phyloP scores from a whole-genome alignment of 495 filamentous ascomycete genomes.

The Niebla homalea region DNA sequence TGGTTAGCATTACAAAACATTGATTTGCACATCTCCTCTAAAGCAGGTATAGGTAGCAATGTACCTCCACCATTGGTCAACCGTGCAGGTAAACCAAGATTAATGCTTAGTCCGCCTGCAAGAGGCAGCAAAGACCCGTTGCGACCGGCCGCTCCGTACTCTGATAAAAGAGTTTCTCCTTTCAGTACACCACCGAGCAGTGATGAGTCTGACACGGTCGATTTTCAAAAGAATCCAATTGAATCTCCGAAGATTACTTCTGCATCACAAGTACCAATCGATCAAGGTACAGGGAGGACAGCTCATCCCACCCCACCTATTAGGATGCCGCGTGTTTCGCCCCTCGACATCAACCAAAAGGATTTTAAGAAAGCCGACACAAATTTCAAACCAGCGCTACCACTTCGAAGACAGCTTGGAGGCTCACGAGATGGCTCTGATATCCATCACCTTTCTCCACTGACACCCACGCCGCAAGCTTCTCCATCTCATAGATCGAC shows the following conservation, averaged over 20 bases:
- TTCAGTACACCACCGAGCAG: constrained; percentile 85
- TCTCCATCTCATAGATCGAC: no score
- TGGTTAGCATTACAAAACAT: background rate
- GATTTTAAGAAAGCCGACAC: background rate
- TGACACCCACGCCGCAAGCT: no score
- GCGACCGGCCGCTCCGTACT: constrained; percentile 1
- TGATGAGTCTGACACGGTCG: constrained; percentile 36
- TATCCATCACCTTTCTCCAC: background rate
- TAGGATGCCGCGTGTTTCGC: no score
- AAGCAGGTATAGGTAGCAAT: constrained; percentile 19
- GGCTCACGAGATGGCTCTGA: background rate
- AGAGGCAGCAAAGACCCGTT: background rate
- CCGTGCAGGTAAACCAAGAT: constrained; percentile 68
- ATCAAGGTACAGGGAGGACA: background rate
- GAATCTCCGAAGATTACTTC: background rate
- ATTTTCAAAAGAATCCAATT: background rate
- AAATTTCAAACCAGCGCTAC: background rate
- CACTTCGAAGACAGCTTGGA: background rate
- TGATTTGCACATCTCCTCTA: constrained; percentile 10
- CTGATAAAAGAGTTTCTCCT: constrained; percentile 55
- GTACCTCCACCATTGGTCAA: constrained; percentile 56
- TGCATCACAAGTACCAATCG: background rate
- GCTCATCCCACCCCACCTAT: no score
- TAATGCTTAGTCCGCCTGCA: constrained; percentile 36
- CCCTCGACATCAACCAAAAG: no score